phyloP scores from a whole-genome alignment of 805 yeast species.

The Ogataea allantospora region DNA sequence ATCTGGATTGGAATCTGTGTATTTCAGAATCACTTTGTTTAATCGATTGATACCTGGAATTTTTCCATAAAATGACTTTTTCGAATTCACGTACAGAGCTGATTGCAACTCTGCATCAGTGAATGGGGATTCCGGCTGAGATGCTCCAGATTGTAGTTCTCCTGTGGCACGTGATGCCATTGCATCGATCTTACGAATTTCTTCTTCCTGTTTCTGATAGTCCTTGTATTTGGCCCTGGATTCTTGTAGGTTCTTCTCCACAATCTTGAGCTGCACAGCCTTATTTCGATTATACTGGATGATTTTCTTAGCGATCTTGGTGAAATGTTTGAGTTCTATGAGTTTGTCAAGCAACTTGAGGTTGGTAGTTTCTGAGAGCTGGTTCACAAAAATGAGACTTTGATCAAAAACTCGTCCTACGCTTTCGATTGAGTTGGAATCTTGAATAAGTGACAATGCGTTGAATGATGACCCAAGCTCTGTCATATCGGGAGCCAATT shows the following conservation, averaged over 20 bases:
- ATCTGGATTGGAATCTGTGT: conserved; percentile 36
- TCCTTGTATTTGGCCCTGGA: conserved; percentile 26
- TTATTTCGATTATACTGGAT: conserved; percentile 36
- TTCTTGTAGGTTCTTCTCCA: conserved; percentile 28
- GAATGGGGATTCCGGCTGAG: conserved; percentile 28
- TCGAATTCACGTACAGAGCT: conserved; percentile 29
- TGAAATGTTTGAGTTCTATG: conserved; percentile 35
- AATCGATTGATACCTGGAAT: conserved; percentile 37
- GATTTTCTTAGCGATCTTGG: conserved; percentile 30
- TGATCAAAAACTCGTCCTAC: conserved; percentile 86
- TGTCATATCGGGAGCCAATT: conserved; percentile 46
- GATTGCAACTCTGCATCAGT: conserved; percentile 34
- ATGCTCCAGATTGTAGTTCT: conserved; percentile 6
- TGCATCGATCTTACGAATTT: conserved; percentile 32
- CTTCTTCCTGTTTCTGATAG: conserved; percentile 31
- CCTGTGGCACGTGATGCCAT: conserved; percentile 29
- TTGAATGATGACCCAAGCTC: conserved; percentile 54
- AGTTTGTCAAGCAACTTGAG: conserved; percentile 34
- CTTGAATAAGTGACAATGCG: conserved; percentile 50
- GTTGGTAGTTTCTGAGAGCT: conserved; percentile 33
- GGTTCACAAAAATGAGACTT: conserved; percentile 51
- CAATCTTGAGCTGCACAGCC: conserved; percentile 31
- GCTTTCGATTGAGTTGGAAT: conserved; percentile 54
- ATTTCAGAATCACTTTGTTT: conserved; percentile 34
- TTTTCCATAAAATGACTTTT: conserved; percentile 31